Evolutionary conservation across 441 rosid genomes (phyloP).

Genomic region (Erodium moschatum): DNA sequence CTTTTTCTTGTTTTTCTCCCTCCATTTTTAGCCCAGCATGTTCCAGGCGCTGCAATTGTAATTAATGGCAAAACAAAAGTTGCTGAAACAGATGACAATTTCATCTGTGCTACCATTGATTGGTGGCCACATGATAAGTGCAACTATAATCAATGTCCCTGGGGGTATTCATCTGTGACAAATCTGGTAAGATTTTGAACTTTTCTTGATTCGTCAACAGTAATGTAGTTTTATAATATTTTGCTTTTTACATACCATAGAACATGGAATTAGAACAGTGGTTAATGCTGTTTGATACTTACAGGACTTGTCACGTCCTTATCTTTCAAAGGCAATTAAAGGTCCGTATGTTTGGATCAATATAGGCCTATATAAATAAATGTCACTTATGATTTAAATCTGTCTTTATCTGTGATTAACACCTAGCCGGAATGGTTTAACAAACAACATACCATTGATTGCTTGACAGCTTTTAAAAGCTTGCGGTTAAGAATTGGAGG

Average conservation of each 20-base stretch:
- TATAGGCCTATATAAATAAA: too few species aligned
- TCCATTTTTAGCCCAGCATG: constrained; percentile 37
- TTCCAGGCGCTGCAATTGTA: constrained; percentile 32
- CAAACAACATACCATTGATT: constrained; percentile 7
- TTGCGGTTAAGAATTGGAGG: constrained; percentile 93
- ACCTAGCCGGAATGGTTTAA: background rate
- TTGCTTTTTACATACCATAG: background rate
- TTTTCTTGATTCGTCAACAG: too few species aligned
- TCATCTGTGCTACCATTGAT: constrained; percentile 85
- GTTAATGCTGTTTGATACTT: constrained; percentile 17
- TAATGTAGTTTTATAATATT: too few species aligned
- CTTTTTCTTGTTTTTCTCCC: constrained; percentile 37
- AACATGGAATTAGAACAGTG: constrained; percentile 13
- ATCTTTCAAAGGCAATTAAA: constrained; percentile 64
- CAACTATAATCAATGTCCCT: constrained; percentile 79
- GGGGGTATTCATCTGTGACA: constrained; percentile 69
- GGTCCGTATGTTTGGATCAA: constrained; percentile 25
- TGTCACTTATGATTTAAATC: background rate
- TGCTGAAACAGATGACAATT: constrained; percentile 65
- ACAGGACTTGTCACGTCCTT: constrained; percentile 76
- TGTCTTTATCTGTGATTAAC: background rate
- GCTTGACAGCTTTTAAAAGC: constrained; percentile 49
- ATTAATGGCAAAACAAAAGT: constrained; percentile 45
- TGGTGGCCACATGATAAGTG: constrained; percentile 99
- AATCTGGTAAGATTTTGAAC: constrained; percentile 40